Base-by-base conservation (phyloP, 2,329 filamentous ascomycete species). In the Dactylonectria macrodidyma region DNA sequence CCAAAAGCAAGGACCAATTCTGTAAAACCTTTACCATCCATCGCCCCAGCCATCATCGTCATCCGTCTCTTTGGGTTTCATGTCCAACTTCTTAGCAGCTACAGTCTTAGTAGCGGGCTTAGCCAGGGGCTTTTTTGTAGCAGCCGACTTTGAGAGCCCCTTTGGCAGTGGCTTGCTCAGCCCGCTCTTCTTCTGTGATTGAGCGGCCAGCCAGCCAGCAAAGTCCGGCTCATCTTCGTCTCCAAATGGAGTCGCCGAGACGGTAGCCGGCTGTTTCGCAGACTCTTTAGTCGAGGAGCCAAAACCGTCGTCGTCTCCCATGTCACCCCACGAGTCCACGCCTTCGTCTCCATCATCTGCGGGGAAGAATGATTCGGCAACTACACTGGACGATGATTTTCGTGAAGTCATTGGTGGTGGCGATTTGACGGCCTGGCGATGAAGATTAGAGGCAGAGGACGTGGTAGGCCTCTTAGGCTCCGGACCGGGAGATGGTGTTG, bases 141-240 rank as follows among this genome's bases (percentile, higher is more conserved):
- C 79, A 0, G 71, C 80, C 2, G 88, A 76, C 81, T 97, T 97
- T 1, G 85, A 83, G 30, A 98, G 79, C 0, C 95, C 95, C 81
- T 97, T 99, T 0, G 95, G 95, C 62, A 98, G 78, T 3, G 91
- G 84, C 72, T 93, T 96, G 48, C 77, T 59, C 66, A 80, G 76
- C 1, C 79, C 78, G 11, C 86, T 86, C 83, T 97, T 98, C 70
- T 92, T 89, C 70, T 91, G 88, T 6, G 92, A 90, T 78, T 98
- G 94, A 12, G 95, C 95, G 12, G 94, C 95, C 24, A 98, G 82
- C 95, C 96, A 98, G 5, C 95, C 95, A 5, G 95, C 95, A 81
- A 99, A 98, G 80, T 98, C 96, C 0, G 95, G 95, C 79, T 99
- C 95, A 30, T 93, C 91, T 10, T 33, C 51, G 73, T 97, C 95